Evolutionary conservation across 2,329 filamentous ascomycete species (phyloP).

Genomic region (Trichoderma atroviride): DNA sequence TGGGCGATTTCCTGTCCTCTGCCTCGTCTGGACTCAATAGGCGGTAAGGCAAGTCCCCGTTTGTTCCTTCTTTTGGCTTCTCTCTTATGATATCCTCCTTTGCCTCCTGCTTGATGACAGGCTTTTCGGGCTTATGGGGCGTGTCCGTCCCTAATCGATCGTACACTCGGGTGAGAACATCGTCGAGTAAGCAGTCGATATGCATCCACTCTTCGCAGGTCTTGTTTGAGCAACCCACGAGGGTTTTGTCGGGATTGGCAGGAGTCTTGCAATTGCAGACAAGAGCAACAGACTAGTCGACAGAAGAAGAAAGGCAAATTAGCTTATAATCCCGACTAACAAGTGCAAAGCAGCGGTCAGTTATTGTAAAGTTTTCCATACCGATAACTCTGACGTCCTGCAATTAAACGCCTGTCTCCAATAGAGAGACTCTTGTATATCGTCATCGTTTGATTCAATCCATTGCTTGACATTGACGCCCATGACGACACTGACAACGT

Average conservation of each 20-base stretch:
- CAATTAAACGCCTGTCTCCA: constrained; percentile 67
- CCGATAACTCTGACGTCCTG: constrained; percentile 59
- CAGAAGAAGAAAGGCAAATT: constrained; percentile 30
- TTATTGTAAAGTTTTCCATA: constrained; percentile 42
- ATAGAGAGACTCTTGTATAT: constrained; percentile 61
- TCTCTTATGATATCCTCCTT: constrained; percentile 11
- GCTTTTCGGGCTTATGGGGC: constrained; percentile 44
- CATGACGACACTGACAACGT: constrained; percentile 69
- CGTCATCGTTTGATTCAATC: constrained; percentile 69
- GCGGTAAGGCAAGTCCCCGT: neutral
- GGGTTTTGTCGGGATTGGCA: constrained; percentile 62
- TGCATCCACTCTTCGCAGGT: constrained; percentile 65
- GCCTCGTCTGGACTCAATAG: constrained; percentile 42
- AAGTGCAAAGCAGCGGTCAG: neutral
- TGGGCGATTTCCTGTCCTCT: constrained; percentile 55
- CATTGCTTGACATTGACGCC: constrained; percentile 65
- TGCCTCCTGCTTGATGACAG: constrained; percentile 32
- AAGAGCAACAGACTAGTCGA: constrained; percentile 44
- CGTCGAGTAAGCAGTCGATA: constrained; percentile 62
- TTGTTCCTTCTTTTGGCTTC: constrained; percentile 10
- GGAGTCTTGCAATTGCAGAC: constrained; percentile 63
- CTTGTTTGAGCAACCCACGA: constrained; percentile 60
- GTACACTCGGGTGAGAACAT: constrained; percentile 54
- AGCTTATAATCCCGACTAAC: neutral
- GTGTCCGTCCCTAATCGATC: constrained; percentile 54